Percentiles rank a stretch among this genome's conserved stretches.
These are phyloP conservation scores for Fusarium solani-melongenae DNA, from an alignment of 2,329 filamentous ascomycete species.

Conservation along the genomic window DNA sequence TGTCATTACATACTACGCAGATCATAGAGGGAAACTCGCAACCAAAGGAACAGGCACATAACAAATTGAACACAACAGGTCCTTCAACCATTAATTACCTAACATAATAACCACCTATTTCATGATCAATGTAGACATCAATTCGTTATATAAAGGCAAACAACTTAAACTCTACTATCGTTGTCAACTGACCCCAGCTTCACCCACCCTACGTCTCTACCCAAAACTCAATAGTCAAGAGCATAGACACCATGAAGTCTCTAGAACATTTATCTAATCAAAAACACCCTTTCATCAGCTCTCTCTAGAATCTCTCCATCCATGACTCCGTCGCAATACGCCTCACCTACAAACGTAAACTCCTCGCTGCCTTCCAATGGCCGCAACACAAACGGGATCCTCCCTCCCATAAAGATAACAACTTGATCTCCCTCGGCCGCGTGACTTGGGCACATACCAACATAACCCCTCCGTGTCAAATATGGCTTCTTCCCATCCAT, in stretches of 20 bases:
- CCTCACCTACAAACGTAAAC: neutral
- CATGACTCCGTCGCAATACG: slow-evolving; percentile 1
- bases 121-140: neutral
- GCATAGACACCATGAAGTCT: no score
- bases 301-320: neutral
- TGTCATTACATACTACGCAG: neutral
- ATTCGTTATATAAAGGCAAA: neutral
- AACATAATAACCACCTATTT: no score
- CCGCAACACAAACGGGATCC: neutral
- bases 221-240: neutral
- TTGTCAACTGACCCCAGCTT: neutral
- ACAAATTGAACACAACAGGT: no score
- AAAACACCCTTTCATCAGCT: neutral
- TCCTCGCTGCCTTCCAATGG: neutral
- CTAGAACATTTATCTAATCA: neutral
- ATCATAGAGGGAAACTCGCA: neutral
- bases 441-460: neutral
- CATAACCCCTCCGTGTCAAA: neutral
- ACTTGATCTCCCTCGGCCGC: neutral
- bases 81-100: neutral
- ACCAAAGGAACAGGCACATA: neutral
- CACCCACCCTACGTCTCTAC: neutral
- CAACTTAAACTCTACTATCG: neutral
- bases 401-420: neutral
- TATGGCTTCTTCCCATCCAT: slow-evolving; percentile 1